A percentile compares a stretch with the other conserved stretches of the same genome.
phyloP scores from a whole-genome alignment of 768 basidiomycete species.

The Obba rivulosa region DNA sequence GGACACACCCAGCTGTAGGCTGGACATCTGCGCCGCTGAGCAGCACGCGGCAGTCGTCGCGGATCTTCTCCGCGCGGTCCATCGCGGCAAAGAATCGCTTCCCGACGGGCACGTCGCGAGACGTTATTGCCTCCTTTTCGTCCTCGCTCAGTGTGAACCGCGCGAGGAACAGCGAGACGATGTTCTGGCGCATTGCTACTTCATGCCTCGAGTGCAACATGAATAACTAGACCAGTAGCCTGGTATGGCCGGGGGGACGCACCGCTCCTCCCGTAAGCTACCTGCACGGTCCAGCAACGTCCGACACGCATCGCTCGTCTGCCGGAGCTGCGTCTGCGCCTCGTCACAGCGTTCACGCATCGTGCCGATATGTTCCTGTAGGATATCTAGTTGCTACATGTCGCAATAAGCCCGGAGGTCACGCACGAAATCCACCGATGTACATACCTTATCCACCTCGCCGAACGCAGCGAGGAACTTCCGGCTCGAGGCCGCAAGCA shows the following conservation, averaged over 20 bases:
- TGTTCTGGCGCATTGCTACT: slow-evolving; percentile 64
- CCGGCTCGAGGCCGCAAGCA: slow-evolving; percentile 74
- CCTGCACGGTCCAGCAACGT: slow-evolving; percentile 80
- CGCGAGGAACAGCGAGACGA: slow-evolving; percentile 74
- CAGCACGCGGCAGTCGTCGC: slow-evolving; percentile 79
- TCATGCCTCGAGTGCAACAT: slow-evolving; percentile 42
- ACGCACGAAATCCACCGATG: not conserved
- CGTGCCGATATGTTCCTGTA: slow-evolving; percentile 69
- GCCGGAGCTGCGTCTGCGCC: slow-evolving; percentile 68
- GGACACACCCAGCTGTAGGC: slow-evolving; percentile 64
- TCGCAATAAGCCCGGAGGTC: not conserved
- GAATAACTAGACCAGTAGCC: not conserved
- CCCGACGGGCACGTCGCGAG: slow-evolving; percentile 73
- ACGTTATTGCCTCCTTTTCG: slow-evolving; percentile 71
- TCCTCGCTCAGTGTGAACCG: slow-evolving; percentile 79
- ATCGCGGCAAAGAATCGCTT: slow-evolving; percentile 76
- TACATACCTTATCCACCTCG: slow-evolving; percentile 84
- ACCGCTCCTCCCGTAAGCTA: slow-evolving; percentile 71
- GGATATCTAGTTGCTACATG: slow-evolving; percentile 71
- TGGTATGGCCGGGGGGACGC: slow-evolving; percentile 10
- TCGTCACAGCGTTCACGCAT: slow-evolving; percentile 85
- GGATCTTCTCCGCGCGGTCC: slow-evolving; percentile 79
- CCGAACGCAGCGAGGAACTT: slow-evolving; percentile 81
- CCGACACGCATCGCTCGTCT: slow-evolving; percentile 74
- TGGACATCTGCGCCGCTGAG: slow-evolving; percentile 83